Evolutionary conservation across 495 filamentous ascomycete species (phyloP).

Genomic region (Staphylotrichum longicolle): DNA sequence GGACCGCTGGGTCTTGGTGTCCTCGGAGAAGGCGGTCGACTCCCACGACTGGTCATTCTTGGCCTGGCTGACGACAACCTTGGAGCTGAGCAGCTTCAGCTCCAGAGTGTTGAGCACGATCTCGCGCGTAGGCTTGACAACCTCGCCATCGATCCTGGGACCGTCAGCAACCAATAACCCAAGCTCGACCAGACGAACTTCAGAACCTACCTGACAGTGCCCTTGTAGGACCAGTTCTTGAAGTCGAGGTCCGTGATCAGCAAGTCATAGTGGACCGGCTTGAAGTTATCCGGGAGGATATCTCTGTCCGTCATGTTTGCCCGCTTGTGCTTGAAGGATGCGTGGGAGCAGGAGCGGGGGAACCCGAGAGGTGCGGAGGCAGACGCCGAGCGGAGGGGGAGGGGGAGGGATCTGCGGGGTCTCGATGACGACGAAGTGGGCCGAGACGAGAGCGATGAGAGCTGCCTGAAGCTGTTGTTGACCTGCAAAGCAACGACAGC

Average conservation of each 20-base stretch:
- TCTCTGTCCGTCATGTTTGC: slow-evolving; percentile 53
- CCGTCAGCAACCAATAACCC: slow-evolving; percentile 1
- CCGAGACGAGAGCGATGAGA: slow-evolving; percentile 1
- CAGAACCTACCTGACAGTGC: slow-evolving; percentile 60
- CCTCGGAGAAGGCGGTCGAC: slow-evolving; percentile 67
- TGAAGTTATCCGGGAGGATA: slow-evolving; percentile 61
- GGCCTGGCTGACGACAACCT: slow-evolving; percentile 43
- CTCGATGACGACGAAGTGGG: background rate
- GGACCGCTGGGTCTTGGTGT: slow-evolving; percentile 75
- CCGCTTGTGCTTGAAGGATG: slow-evolving; percentile 20
- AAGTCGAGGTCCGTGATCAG: slow-evolving; percentile 77
- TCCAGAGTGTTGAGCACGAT: slow-evolving; percentile 73
- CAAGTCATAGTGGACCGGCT: slow-evolving; percentile 82
- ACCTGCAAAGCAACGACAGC: background rate
- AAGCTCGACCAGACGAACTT: background rate
- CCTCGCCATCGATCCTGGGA: slow-evolving; percentile 50
- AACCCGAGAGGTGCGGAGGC: slow-evolving; percentile 1
- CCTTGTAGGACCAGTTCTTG: slow-evolving; percentile 77
- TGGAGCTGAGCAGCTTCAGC: slow-evolving; percentile 58
- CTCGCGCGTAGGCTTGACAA: slow-evolving; percentile 62
- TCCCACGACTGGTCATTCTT: slow-evolving; percentile 53
- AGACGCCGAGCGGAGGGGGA: slow-evolving; percentile 11
- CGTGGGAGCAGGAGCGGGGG: slow-evolving; percentile 24
- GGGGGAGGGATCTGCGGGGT: slow-evolving; percentile 16
- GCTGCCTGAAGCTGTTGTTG: background rate